Evolutionary conservation across 345 rosid genomes (phyloP).

Genomic region (Trapa bicornis): DNA sequence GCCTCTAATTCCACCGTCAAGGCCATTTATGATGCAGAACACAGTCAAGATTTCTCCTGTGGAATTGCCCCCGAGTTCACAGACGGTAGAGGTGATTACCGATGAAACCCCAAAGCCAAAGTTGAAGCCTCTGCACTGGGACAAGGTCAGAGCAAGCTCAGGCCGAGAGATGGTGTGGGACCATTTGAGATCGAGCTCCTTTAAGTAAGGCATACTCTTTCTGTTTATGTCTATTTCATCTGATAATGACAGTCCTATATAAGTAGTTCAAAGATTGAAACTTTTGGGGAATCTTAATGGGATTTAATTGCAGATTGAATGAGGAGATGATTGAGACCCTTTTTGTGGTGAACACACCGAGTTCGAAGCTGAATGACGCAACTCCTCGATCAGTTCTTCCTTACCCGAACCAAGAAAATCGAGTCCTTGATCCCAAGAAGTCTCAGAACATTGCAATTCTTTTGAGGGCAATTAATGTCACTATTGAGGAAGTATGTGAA

Average conservation of each 20-base stretch:
- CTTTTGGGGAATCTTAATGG: not conserved
- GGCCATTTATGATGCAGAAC: constrained; percentile 50
- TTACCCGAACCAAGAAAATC: constrained; percentile 48
- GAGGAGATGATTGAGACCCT: constrained; percentile 85
- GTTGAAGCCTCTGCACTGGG: constrained; percentile 87
- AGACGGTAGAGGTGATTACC: constrained; percentile 20
- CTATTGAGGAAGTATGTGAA: constrained; percentile 93
- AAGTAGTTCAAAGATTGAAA: not conserved
- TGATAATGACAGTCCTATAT: not conserved
- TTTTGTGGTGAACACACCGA: constrained; percentile 55
- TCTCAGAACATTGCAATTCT: constrained; percentile 91
- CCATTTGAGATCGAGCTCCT: constrained; percentile 66
- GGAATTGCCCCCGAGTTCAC: constrained; percentile 26
- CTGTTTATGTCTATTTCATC: not conserved
- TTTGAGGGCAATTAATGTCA: constrained; percentile 87
- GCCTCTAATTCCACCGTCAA: constrained; percentile 47
- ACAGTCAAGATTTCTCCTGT: constrained; percentile 25
- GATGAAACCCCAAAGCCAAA: constrained; percentile 48
- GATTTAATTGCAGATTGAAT: constrained; percentile 46
- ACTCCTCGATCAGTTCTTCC: constrained; percentile 52
- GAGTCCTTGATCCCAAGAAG: constrained; percentile 91
- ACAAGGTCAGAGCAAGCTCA: constrained; percentile 93
- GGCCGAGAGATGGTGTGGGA: constrained; percentile 99
- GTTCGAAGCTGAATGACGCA: constrained; percentile 35
- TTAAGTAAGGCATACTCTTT: constrained; percentile 34